These are phyloP conservation scores for Balamuthia mandrillaris DNA, from an alignment of 208 protist species.

Conservation along the genomic window DNA sequence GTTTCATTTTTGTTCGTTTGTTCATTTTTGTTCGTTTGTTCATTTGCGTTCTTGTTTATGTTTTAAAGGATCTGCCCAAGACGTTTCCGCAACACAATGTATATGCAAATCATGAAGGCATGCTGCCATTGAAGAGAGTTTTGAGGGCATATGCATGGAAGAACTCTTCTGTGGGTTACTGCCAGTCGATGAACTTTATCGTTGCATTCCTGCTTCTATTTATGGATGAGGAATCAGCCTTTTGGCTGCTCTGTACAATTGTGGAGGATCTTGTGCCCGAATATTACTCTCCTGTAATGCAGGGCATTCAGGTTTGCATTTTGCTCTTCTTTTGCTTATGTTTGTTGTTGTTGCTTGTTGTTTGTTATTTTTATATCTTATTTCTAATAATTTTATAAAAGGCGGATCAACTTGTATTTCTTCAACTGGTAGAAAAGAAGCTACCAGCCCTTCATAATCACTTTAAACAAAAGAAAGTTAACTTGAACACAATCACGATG, in stretches of 20 bases:
- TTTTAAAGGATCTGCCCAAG: background rate
- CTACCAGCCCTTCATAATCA: no score
- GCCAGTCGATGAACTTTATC: constrained; percentile 8
- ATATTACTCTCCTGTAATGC: no score
- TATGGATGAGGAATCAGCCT: constrained; percentile 13
- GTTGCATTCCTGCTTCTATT: background rate
- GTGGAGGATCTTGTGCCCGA: no score
- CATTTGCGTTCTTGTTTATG: background rate
- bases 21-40: background rate
- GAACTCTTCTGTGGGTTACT: constrained; percentile 31
- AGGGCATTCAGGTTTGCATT: no score
- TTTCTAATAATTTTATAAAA: no score
- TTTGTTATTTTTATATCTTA: no score
- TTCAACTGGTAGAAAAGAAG: no score
- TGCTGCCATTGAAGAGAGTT: background rate
- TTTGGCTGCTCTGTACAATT: constrained; percentile 7
- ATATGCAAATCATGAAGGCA: background rate
- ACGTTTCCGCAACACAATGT: constrained; percentile 28
- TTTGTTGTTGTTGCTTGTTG: no score
- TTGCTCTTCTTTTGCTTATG: no score
- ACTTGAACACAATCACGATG: no score
- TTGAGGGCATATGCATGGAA: constrained; percentile 21
- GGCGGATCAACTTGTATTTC: no score
- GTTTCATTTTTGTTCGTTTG: background rate
- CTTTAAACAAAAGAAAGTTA: no score